A percentile compares a stretch with the other conserved stretches of the same genome.
phyloP scores from a whole-genome alignment of 352 stramenopile genomes.

The Aphanomyces stellatus region DNA sequence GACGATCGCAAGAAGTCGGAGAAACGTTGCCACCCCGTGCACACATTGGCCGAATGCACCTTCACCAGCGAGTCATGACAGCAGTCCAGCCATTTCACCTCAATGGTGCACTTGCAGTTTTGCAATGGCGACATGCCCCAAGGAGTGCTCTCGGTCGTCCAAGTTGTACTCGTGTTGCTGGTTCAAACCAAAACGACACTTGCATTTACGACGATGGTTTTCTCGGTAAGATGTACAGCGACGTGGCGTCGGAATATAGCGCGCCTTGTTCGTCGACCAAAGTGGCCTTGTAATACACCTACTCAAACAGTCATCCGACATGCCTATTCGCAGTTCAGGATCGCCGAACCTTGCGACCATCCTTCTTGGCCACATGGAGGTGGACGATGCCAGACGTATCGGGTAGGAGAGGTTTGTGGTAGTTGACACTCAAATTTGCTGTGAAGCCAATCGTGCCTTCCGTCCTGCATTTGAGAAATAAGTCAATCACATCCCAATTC shows the following conservation, averaged over 20 bases:
- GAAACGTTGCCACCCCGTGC: too few species aligned
- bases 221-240: slow-evolving; percentile 9
- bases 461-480: neutral
- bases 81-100: too few species aligned
- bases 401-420: neutral
- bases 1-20: too few species aligned
- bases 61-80: too few species aligned
- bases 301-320: neutral
- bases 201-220: too few species aligned
- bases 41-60: too few species aligned
- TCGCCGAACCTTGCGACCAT: slow-evolving; percentile 9
- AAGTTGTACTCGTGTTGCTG: too few species aligned
- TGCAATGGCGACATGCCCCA: too few species aligned
- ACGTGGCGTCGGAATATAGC: slow-evolving; percentile 1
- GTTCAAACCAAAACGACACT: too few species aligned
- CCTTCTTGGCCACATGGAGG: neutral
- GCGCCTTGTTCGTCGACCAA: neutral
- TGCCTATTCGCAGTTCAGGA: neutral
- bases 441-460: slow-evolving; percentile 11
- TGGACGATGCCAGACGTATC: neutral
- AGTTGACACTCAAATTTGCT: slow-evolving; percentile 16
- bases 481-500: neutral
- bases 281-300: slow-evolving; percentile 5
- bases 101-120: too few species aligned
- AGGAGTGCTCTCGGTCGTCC: too few species aligned